Evolutionary conservation across 208 protist species (phyloP), one percentile per base, ranked within the genome.

Genomic region (Crithidia acanthocephali): DNA sequence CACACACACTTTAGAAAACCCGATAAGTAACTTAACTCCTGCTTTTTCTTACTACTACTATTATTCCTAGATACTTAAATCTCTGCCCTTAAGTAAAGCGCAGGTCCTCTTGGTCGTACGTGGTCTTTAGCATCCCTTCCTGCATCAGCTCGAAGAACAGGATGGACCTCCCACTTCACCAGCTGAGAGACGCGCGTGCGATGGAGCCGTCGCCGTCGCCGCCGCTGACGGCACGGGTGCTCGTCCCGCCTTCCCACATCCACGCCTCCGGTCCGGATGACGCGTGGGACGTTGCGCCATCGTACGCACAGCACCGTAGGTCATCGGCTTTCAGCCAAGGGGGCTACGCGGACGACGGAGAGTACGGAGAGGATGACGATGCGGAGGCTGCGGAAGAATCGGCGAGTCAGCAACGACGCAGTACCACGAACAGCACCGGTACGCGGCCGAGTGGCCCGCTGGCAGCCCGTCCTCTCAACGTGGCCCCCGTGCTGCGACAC

Each of bases 131-230:
- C n/a, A n/a, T n/a, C n/a, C n/a, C n/a, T n/a, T n/a, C n/a, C n/a
- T n/a, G n/a, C n/a, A n/a, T n/a, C n/a, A n/a, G n/a, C n/a, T n/a
- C n/a, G n/a, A n/a, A n/a, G n/a, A n/a, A n/a, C n/a, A n/a, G n/a
- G n/a, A 61, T 74, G 60, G 59, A 23, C 3, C 16, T 37, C 20
- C 32, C 61, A n/a, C 22, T 42, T 20, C 3, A 57, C 20, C 44
- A 62, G 27, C 15, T 50, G 20, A 33, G 64, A 23, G 61, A 69
- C 37, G n/a, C 33, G 5, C 40, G 3, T n/a, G 61, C 51, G 44
- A 57, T 70, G 71, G 71, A 76, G 71, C 71, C 56, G 23, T 76
- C 71, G 0, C 71, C 71, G 28, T 76, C 71, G 7, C 71, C 71
- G 16, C 62, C 71, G 2, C 40, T 61, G 56, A 64, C 55, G 20